Evolutionary conservation across 495 filamentous ascomycete genomes (phyloP).

Genomic region (Thozetella sp.): DNA sequence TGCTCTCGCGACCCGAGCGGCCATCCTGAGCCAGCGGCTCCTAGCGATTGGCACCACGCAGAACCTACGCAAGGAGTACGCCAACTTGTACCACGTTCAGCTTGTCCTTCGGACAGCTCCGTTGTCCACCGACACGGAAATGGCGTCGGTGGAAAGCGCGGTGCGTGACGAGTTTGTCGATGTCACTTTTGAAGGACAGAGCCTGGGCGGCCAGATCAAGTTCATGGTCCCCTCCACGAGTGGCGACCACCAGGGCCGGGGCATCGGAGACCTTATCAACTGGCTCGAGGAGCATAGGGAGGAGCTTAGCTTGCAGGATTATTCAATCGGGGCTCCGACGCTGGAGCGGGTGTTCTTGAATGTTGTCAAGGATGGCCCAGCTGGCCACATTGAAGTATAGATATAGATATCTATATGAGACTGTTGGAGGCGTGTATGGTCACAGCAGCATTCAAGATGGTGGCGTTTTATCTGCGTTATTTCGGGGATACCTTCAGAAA

Average conservation of each 20-base stretch:
- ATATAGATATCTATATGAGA: no score
- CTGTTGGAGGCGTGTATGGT: no score
- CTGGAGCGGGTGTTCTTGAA: conserved; percentile 82
- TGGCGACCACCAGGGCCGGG: conserved; percentile 45
- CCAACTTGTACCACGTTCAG: conserved; percentile 64
- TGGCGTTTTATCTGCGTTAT: no score
- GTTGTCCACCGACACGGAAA: conserved; percentile 63
- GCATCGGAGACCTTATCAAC: conserved; percentile 22
- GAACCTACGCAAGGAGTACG: conserved; percentile 57
- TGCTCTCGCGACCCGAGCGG: conserved; percentile 66
- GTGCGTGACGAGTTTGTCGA: conserved; percentile 54
- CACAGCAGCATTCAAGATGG: no score
- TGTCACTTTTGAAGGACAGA: conserved; percentile 65
- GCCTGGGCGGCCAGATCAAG: conserved; percentile 76
- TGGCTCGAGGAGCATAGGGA: conserved; percentile 65
- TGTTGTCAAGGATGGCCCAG: conserved; percentile 59
- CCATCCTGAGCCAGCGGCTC: conserved; percentile 66
- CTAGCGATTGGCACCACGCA: conserved; percentile 67
- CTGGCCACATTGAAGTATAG: background rate
- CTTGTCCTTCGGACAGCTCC: conserved; percentile 72
- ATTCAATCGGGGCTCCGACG: conserved; percentile 74
- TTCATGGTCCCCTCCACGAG: conserved; percentile 65
- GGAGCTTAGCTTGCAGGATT: conserved; percentile 69
- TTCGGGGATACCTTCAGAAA: no score
- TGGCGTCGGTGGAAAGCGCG: conserved; percentile 62